These are phyloP conservation scores for Nematodospora anomalae DNA, from an alignment of 1,139 yeast species.

Conservation along the genomic window DNA sequence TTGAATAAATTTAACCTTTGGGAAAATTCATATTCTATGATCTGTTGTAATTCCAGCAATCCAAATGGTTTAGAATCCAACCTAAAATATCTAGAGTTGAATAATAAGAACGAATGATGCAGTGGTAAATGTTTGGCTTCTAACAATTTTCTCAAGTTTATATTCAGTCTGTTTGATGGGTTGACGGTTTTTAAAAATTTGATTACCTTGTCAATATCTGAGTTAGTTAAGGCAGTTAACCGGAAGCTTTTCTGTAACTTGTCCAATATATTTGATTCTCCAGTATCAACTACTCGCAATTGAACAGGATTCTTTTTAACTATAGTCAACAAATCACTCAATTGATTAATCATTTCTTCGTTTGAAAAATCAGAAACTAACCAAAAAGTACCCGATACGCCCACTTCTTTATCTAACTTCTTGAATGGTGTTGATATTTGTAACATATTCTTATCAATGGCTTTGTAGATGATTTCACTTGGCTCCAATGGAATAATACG, in stretches of 20 bases:
- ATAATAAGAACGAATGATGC: constrained; percentile 34
- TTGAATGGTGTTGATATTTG: constrained; percentile 21
- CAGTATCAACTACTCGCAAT: constrained; percentile 35
- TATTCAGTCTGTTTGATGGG: constrained; percentile 1
- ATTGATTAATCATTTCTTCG: constrained; percentile 37
- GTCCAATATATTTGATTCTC: constrained; percentile 13
- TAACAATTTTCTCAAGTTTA: constrained; percentile 7
- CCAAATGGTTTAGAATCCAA: constrained; percentile 22
- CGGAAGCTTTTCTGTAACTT: constrained; percentile 10
- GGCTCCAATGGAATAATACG: constrained; percentile 37
- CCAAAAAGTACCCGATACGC: constrained; percentile 44
- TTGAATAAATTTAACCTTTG: constrained; percentile 34
- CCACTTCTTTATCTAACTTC: constrained; percentile 15
- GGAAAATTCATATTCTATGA: constrained; percentile 36
- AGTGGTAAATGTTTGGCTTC: constrained; percentile 32
- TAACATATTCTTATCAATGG: constrained; percentile 30
- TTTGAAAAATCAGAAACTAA: constrained; percentile 55
- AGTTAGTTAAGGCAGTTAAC: constrained; percentile 15
- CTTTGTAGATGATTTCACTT: constrained; percentile 33
- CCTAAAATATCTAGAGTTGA: constrained; percentile 46
- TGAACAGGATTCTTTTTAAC: constrained; percentile 34
- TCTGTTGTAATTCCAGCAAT: constrained; percentile 24
- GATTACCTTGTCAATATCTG: constrained; percentile 19
- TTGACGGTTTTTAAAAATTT: constrained; percentile 7
- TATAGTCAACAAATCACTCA: constrained; percentile 32